Conservation (phyloP, 1,139 yeast species). For the Saccharomyces hybrid region DNA sequence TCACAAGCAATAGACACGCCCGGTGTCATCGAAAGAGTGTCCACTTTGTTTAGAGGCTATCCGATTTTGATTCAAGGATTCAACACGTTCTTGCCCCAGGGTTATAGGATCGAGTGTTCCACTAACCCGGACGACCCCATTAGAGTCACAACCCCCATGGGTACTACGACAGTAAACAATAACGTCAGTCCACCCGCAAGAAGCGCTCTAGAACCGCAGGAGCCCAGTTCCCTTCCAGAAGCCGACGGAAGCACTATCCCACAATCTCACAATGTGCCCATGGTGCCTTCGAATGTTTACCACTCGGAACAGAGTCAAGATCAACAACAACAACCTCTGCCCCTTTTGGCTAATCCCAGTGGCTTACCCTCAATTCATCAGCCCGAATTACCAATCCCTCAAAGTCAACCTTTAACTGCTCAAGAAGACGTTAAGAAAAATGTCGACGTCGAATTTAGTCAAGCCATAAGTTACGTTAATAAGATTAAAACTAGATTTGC, state of each 20-base stretch:
- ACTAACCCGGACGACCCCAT: conserved; percentile 86
- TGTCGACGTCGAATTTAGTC: conserved; percentile 93
- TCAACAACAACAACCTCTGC: conserved; percentile 4
- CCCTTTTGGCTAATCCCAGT: background rate
- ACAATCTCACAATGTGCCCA: conserved; percentile 10
- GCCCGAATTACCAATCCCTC: background rate
- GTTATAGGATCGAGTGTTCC: conserved; percentile 90
- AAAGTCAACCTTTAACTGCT: background rate
- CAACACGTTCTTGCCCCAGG: conserved; percentile 95
- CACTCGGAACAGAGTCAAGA: conserved; percentile 5
- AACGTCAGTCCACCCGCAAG: background rate
- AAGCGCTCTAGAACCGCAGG: background rate
- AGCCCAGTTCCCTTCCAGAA: background rate
- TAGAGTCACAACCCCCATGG: conserved; percentile 91
- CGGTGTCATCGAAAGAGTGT: conserved; percentile 93
- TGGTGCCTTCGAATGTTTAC: background rate
- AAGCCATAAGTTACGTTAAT: conserved; percentile 92
- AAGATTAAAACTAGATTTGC: conserved; percentile 92
- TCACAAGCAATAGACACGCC: conserved; percentile 96
- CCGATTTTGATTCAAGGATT: conserved; percentile 92
- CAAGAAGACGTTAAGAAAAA: conserved; percentile 36
- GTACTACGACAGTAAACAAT: conserved; percentile 46
- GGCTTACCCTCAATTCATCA: background rate
- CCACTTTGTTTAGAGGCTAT: conserved; percentile 83
- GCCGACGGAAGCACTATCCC: background rate